Evolutionary conservation across 106 monocot genomes (phyloP), one percentile per base, ranked within the genome.

Genomic region (Dactylorhiza incarnata): DNA sequence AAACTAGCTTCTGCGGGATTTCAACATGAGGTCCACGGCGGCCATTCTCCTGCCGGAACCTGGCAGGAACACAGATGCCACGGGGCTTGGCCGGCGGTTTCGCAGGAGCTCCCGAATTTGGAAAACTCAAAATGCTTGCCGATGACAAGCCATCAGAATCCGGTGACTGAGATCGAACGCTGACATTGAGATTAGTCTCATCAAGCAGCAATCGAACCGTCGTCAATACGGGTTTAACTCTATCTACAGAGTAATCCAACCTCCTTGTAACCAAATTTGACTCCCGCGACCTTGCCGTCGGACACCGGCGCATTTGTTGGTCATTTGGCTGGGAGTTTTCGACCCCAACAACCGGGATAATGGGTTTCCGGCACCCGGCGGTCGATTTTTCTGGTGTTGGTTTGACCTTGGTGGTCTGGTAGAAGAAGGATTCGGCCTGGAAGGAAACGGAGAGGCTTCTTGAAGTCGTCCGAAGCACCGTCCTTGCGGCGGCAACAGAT

Each of bases 401-500:
- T 72, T 84, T 91, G 45, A 79, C 74, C 72, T 83, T 83, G 65
- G 81, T 83, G 56, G 83, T 89, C 73, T 83, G 86, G 66, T 85
- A 85, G 77, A 83, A 85, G 78, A 85, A 92, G 59, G 87, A 89
- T 17, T 79, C 79, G 5, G 83, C 87, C 69, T 92, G 92, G 79
- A 92, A 92, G 44, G 89, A 85, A 23, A 92, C 92, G 8, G 92
- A 83, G 51, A 92, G 85, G 81, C 89, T 87, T 45, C 92, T 65
- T 1, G 87, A 83, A 24, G 81, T 86, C 56, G 77, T 89, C 58
- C 79, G 77, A 63, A 84, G 77, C 17, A 76, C 66, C 6, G 85
- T 50, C 22, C 77, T 76, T 6, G 76, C 74, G 19, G 84, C 62
- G 51, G 85, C 62, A 69, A 68, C 75, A 15, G 52, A 52, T 4